phyloP scores from a whole-genome alignment of 2,329 filamentous ascomycete species.

The Graphilbum ipis-grandicollis region DNA sequence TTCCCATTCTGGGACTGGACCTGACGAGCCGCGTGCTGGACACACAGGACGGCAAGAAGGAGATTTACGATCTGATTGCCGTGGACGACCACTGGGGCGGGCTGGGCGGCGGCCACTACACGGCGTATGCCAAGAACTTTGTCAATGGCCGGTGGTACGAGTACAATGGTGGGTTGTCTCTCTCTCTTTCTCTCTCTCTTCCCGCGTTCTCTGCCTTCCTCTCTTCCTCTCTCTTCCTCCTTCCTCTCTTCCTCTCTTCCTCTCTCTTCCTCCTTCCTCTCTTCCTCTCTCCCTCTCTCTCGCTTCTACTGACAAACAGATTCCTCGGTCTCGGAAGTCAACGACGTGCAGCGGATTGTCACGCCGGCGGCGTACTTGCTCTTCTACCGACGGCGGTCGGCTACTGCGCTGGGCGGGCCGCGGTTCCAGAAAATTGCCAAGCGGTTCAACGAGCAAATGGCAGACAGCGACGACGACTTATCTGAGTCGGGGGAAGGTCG shows the following conservation, averaged over 20 bases:
- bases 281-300: neutral
- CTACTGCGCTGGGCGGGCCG: conserved; percentile 60
- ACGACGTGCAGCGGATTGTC: conserved; percentile 45
- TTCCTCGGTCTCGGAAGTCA: conserved; percentile 48
- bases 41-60: conserved; percentile 61
- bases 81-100: conserved; percentile 94
- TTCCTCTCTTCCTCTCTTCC: no score
- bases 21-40: conserved; percentile 64
- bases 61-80: conserved; percentile 84
- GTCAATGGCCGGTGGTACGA: conserved; percentile 82
- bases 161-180: conserved; percentile 63
- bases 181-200: neutral
- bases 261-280: neutral
- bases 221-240: neutral
- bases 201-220: neutral
- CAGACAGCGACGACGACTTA: conserved; percentile 27
- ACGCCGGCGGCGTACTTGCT: conserved; percentile 74
- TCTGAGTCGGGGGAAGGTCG: conserved; percentile 54
- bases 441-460: conserved; percentile 34
- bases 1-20: conserved; percentile 76
- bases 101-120: conserved; percentile 90
- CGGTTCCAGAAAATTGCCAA: conserved; percentile 55
- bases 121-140: conserved; percentile 85
- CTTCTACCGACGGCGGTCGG: conserved; percentile 82
- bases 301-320: conserved; percentile 31